These are phyloP conservation scores for Chaetomiaceae sp. DNA, from an alignment of 2,329 filamentous ascomycete genomes.

Conservation along the genomic window DNA sequence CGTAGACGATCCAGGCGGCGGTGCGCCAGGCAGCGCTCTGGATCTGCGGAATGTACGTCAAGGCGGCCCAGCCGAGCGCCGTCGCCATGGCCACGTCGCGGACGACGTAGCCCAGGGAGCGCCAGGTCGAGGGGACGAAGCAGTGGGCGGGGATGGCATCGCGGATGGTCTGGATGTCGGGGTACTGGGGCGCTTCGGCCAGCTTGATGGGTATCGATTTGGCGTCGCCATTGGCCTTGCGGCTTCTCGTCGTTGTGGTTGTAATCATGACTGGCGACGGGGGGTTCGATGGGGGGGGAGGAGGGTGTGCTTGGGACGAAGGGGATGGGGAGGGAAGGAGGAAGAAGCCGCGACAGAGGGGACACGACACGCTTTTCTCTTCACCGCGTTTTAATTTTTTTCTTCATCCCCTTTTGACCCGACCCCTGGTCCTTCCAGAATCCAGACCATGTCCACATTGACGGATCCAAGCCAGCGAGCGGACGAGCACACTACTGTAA, in stretches of 20 bases:
- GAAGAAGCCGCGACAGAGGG: background rate
- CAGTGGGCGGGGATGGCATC: constrained; percentile 58
- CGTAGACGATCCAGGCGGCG: constrained; percentile 54
- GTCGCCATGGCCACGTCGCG: constrained; percentile 51
- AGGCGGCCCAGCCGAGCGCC: constrained; percentile 45
- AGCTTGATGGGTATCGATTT: constrained; percentile 15
- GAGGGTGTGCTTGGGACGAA: background rate
- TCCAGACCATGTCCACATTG: constrained; percentile 1
- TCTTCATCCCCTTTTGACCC: background rate
- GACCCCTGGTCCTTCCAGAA: background rate
- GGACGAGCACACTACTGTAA: background rate
- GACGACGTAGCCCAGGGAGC: constrained; percentile 51
- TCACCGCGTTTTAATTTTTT: constrained; percentile 1
- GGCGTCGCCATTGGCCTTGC: constrained; percentile 16
- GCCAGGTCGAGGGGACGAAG: constrained; percentile 51
- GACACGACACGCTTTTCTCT: constrained; percentile 6
- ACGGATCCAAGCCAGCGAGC: constrained; percentile 1
- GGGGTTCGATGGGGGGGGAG: background rate
- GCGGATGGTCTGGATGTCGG: constrained; percentile 45
- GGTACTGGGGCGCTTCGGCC: constrained; percentile 31
- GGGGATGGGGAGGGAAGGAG: background rate
- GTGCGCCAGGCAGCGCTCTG: constrained; percentile 40
- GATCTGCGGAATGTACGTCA: constrained; percentile 51
- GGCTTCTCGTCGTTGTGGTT: constrained; percentile 16
- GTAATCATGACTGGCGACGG: background rate